Evolutionary conservation across 2,329 filamentous ascomycete species (phyloP), one percentile per base, ranked within the genome.

Genomic region (Paecilomyces sp.): DNA sequence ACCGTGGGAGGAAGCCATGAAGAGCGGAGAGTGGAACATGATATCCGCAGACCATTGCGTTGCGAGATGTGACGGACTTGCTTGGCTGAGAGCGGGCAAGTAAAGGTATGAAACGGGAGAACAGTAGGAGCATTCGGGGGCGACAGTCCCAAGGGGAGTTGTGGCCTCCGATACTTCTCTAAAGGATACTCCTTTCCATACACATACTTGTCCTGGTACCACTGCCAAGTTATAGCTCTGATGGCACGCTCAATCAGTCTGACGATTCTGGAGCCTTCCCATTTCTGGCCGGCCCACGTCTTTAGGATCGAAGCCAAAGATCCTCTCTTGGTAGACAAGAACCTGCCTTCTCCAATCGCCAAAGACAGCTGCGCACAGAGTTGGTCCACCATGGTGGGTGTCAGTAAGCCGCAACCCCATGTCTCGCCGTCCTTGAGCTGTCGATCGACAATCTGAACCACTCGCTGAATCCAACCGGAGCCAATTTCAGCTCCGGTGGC

Each of bases 81-180:
- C 71, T 90, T 91, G 3, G 94, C 92, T 6, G 91, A 92, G 64
- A 99, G 80, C 0, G 94, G 94, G 64, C 90, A 96, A 1, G 94
- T 99, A 70, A 99, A 99, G 0, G 94, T 97, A 73, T 99, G 94
- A 70, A 99, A 99, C 0, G 94, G 94, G 0, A 99, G 81, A 1
- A 99, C 92, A 0, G 94, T 99, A 2, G 94, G 94, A 5, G 94
- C 93, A 31, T 90, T 87, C 3, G 94, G 94, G 9, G 96, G 83
- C 0, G 89, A 84, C 33, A 99, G 80, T 51, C 82, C 83, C 2
- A 81, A 75, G 3, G 93, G 94, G 11, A 96, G 79, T 61, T 85
- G 86, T 11, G 91, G 90, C 57, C 94, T 82, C 34, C 79, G 77
- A 72, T 97, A 97, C 65, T 77, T 81, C 11, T 81, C 81, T 6